A percentile compares a stretch with the other conserved stretches of the same genome.
Conservation (phyloP, 257 asterid species). For the Salvia splendens region DNA sequence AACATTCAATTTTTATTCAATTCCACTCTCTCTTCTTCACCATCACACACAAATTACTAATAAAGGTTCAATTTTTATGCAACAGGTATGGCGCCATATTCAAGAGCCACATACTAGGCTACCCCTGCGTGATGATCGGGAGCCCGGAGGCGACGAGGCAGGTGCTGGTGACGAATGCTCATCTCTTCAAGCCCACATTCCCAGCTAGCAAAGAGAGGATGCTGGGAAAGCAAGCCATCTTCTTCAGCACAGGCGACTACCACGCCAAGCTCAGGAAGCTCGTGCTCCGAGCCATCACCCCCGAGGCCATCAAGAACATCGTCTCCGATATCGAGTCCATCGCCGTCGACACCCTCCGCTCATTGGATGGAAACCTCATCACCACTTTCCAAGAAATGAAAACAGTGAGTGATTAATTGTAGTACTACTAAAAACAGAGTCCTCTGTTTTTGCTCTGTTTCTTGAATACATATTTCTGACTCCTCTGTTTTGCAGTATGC, state of each 20-base stretch:
- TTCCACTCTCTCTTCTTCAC: too few species aligned
- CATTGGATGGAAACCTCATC: conserved; percentile 60
- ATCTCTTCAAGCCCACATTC: conserved; percentile 78
- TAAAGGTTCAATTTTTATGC: background rate
- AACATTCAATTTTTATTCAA: too few species aligned
- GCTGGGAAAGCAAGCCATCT: conserved; percentile 76
- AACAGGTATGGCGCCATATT: conserved; percentile 76
- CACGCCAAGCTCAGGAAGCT: conserved; percentile 66
- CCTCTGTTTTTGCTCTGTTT: conserved; percentile 48
- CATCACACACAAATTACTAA: background rate
- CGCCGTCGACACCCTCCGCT: conserved; percentile 44
- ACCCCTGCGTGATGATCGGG: conserved; percentile 73
- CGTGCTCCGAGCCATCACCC: conserved; percentile 72
- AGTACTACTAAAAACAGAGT: conserved; percentile 32
- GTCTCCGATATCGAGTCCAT: conserved; percentile 52
- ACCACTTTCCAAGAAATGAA: conserved; percentile 82
- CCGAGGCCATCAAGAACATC: conserved; percentile 59
- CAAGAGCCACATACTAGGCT: conserved; percentile 75
- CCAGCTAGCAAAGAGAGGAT: conserved; percentile 83
- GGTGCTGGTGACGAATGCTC: conserved; percentile 66
- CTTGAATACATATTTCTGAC: background rate
- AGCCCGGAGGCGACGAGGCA: conserved; percentile 75
- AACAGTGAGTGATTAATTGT: conserved; percentile 42
- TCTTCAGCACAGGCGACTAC: conserved; percentile 74
- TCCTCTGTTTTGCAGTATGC: conserved; percentile 59